Base-by-base conservation (phyloP, 495 filamentous ascomycete species). In the Aspergillus mulundensis region DNA sequence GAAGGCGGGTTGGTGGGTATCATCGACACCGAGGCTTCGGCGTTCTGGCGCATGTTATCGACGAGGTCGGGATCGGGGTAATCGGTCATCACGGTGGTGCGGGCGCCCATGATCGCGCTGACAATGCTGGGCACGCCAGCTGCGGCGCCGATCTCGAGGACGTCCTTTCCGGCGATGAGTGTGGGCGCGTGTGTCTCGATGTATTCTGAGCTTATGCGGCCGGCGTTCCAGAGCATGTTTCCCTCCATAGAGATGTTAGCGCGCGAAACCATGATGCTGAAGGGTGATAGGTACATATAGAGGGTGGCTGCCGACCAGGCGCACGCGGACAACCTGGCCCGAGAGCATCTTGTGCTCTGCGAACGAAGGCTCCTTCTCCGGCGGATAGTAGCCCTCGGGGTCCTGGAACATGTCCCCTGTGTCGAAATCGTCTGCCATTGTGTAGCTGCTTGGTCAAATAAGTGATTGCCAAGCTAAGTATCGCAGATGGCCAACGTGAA, bases 151-250 rank as follows among this genome's bases (percentile, higher is more conserved):
- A 97, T 86, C 68, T 97, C 93, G 12, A 96, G 84, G 4, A 96
- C 81, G 23, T 84, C 80, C 51, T 84, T 87, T 36, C 68, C 73
- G 1, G 66, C 54, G 20, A 95, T 74, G 11, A 90, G 77, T 0
- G 61, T 55, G 2, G 65, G 59, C 15, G 84, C 78, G 56, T 83
- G 74, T 23, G 78, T 66, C 68, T 96, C 87, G 56, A 97, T 84
- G 72, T 91, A 90, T 57, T 81, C 71, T 11, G 91, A 81, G 50
- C 91, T 81, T 11, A 86, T 81, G 19, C 85, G 84, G 50, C 85
- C 83, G 50, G 88, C 92, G 70, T 96, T 90, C 93, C 93, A 97
- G 10, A 97, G 84, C 46, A 88, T 81, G 70, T 97, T 89, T 5
- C 90, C 93, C 84, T 87, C 57, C 40, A 41, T 50, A 50, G 18